Conservation (phyloP, 768 basidiomycete genomes). For the Hortiboletus campestris region DNA sequence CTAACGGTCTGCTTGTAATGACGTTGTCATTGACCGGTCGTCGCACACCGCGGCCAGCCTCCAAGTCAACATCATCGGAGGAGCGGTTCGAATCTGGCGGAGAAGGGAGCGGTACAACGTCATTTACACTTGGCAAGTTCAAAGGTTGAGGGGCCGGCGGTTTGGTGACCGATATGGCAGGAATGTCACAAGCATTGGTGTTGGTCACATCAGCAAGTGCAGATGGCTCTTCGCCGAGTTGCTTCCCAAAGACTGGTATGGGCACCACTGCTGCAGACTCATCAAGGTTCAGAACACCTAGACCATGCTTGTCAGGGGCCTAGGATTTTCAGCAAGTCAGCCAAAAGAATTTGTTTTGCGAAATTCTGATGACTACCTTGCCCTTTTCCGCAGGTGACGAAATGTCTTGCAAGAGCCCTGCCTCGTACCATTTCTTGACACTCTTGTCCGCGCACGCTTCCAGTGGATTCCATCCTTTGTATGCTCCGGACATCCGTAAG, state of each 20-base stretch:
- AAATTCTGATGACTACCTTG: constrained; percentile 42
- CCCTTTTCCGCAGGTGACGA: constrained; percentile 40
- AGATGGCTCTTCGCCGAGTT: constrained; percentile 17
- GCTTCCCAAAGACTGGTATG: constrained; percentile 57
- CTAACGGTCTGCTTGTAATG: constrained; percentile 13
- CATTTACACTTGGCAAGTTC: constrained; percentile 60
- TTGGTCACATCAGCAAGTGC: constrained; percentile 26
- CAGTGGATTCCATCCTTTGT: constrained; percentile 87
- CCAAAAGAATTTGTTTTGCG: not conserved
- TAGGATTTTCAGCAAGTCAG: constrained; percentile 27
- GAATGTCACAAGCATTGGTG: constrained; percentile 33
- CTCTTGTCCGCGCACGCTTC: constrained; percentile 94
- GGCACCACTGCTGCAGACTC: constrained; percentile 57
- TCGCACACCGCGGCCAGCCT: constrained; percentile 42
- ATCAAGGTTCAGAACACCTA: constrained; percentile 41
- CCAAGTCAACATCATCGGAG: constrained; percentile 37
- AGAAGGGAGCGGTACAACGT: constrained; percentile 49
- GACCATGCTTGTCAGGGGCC: constrained; percentile 44
- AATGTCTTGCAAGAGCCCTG: constrained; percentile 62
- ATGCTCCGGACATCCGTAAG: constrained; percentile 77
- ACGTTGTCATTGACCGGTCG: constrained; percentile 24
- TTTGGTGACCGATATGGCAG: constrained; percentile 64
- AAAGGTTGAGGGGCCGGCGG: constrained; percentile 71
- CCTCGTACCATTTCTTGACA: constrained; percentile 80
- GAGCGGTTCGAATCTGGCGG: constrained; percentile 43